phyloP scores from a whole-genome alignment of 345 rosid species.

The Raphanus raphanistrum region DNA sequence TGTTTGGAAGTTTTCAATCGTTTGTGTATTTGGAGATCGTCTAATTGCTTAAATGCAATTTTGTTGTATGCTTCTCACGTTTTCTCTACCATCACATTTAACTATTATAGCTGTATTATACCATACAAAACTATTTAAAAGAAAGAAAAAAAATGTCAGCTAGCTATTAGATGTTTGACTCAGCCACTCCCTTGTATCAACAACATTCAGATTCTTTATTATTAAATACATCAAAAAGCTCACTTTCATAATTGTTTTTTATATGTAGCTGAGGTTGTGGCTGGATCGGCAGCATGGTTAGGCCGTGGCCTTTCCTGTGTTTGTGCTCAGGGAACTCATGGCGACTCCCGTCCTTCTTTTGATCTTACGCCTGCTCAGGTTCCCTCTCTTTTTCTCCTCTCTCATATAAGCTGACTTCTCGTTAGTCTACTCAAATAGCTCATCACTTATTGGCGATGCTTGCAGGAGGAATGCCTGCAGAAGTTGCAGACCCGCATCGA shows the following conservation, averaged over 20 bases:
- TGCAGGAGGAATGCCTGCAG: slow-evolving; percentile 90
- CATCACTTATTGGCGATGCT: not conserved
- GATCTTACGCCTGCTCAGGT: slow-evolving; percentile 96
- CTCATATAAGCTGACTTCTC: not conserved
- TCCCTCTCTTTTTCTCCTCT: not conserved
- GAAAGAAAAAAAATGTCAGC: not conserved
- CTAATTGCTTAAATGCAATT: not conserved
- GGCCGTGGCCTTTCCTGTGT: slow-evolving; percentile 99
- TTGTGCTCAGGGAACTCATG: slow-evolving; percentile 91
- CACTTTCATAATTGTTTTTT: slow-evolving; percentile 37
- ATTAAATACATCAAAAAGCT: slow-evolving; percentile 4
- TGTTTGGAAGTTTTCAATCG: not conserved
- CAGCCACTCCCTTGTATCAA: not conserved
- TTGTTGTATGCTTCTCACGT: slow-evolving; percentile 25
- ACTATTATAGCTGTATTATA: not conserved
- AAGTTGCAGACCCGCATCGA: slow-evolving; percentile 85
- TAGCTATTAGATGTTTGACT: slow-evolving; percentile 21
- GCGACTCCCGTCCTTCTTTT: slow-evolving; percentile 91
- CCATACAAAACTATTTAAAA: not conserved
- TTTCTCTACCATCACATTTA: not conserved
- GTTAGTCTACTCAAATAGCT: not conserved
- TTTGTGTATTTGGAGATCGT: not conserved
- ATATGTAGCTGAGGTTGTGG: slow-evolving; percentile 87
- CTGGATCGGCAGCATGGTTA: slow-evolving; percentile 98
- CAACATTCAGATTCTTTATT: not conserved